Base-by-base conservation (phyloP, 1,284 basidiomycete genomes). In the Cryptococcus depauperatus region DNA sequence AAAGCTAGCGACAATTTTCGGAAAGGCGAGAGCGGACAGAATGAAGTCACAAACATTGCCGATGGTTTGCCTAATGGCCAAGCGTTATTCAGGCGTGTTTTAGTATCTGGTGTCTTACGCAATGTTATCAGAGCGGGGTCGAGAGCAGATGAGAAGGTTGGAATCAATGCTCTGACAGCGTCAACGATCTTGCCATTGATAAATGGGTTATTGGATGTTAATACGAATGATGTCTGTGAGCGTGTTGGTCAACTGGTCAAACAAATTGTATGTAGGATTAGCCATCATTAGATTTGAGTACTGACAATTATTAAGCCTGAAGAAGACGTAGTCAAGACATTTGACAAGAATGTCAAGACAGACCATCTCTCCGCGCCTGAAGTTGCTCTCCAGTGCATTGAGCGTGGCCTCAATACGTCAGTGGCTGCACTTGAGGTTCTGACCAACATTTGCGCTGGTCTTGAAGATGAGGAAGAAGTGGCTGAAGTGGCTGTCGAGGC, bases 361-460 rank as follows among this genome's bases (percentile, higher is more conserved):
- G 71, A 91, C 62, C 81, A 91, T 66, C 82, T 79, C 61, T 77
- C 82, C 3, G 61, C 75, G 0, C 75, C 76, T 6, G 84, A 89
- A 59, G 50, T 79, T 13, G 79, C 82, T 59, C 76, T 93, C 5
- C 83, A 85, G 48, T 71, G 74, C n/a, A 72, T 89, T 32, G 90
- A 95, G 68, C 72, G 76, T 11, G 78, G 73, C 49, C 68, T 93
- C 42, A 77, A 81, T 51, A 84, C 84, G 3, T 75, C 87, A 7
- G 82, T 84, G 52, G 76, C 90, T 28, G 79, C 84, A 16, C 74
- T 95, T 27, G 90, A 95, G 70, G 79, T 93, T 42, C 69, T 93
- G 54, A 91, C 87, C 0, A 83, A 83, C 26, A 75, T 79, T n/a
- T 92, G 86, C 62, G 88, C 87, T n/a, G 85, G 82, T 9, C 70